These are phyloP conservation scores for Dalbergia cultrata DNA, from an alignment of 306 rosid species.

Conservation along the genomic window DNA sequence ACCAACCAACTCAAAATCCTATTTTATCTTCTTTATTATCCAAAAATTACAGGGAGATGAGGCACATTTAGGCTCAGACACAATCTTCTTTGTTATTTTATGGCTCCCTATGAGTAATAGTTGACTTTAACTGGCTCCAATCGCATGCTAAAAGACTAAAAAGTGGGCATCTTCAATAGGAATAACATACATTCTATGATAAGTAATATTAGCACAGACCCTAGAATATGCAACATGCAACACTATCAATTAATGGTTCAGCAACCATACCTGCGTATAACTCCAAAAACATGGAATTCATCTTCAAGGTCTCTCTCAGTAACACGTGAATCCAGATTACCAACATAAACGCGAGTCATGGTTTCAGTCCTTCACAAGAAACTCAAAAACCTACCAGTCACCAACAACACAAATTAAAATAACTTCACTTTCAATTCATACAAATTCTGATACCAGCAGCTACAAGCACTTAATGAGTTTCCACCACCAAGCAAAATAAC, in stretches of 20 bases:
- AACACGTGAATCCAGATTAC: constrained; percentile 90
- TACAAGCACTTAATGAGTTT: no score
- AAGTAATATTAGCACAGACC: background rate
- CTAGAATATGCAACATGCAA: background rate
- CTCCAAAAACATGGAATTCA: constrained; percentile 92
- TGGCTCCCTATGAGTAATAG: constrained; percentile 1
- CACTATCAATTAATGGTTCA: background rate
- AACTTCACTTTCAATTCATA: background rate
- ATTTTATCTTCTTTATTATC: background rate
- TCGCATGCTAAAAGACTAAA: background rate
- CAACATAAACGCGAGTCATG: constrained; percentile 98
- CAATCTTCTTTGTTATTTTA: background rate
- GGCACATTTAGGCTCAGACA: background rate
- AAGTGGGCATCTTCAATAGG: background rate
- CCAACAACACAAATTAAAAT: background rate
- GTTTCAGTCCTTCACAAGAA: constrained; percentile 39
- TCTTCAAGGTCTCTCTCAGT: constrained; percentile 96
- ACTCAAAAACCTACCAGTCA: constrained; percentile 52
- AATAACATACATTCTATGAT: background rate
- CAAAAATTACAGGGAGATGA: background rate
- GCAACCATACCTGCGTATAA: constrained; percentile 75
- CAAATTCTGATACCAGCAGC: background rate
- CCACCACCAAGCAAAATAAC: no score
- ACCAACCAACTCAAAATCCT: background rate
- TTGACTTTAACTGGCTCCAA: background rate